A percentile compares a stretch with the other conserved stretches of the same genome.
phyloP scores from a whole-genome alignment of 306 rosid species.

The Arachis hypogaea region DNA sequence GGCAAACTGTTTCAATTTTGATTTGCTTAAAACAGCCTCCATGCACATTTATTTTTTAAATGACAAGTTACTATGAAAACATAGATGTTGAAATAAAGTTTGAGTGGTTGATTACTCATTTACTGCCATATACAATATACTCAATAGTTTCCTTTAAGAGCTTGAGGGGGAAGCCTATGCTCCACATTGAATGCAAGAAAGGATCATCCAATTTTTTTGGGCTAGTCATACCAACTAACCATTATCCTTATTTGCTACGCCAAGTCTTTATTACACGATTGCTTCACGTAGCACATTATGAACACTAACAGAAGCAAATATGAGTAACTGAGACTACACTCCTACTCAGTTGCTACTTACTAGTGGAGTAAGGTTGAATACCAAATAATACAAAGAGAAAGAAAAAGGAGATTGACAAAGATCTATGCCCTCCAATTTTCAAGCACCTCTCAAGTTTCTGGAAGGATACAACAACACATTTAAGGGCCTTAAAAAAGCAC shows the following conservation, averaged over 20 bases:
- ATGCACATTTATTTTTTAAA: background rate
- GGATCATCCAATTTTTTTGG: background rate
- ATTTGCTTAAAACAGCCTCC: background rate
- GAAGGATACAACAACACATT: too few species aligned
- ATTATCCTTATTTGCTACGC: background rate
- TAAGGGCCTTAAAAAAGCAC: too few species aligned
- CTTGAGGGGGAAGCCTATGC: slow-evolving; percentile 83
- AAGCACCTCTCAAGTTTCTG: too few species aligned
- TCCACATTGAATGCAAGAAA: slow-evolving; percentile 86
- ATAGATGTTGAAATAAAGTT: background rate
- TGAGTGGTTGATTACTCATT: slow-evolving; percentile 51
- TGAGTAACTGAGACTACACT: too few species aligned
- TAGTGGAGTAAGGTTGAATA: too few species aligned
- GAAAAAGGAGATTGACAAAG: too few species aligned
- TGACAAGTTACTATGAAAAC: background rate
- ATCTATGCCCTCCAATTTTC: too few species aligned
- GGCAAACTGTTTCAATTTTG: background rate
- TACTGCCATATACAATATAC: too few species aligned
- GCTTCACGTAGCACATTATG: background rate
- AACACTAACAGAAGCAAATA: background rate
- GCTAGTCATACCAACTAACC: background rate
- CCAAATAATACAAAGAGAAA: too few species aligned
- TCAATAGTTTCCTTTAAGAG: slow-evolving; percentile 68
- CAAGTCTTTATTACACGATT: too few species aligned
- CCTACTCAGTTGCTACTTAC: too few species aligned